Evolutionary conservation across 1,139 yeast species (phyloP), one percentile per base, ranked within the genome.

Genomic region (Sugiyamaella castrensis): DNA sequence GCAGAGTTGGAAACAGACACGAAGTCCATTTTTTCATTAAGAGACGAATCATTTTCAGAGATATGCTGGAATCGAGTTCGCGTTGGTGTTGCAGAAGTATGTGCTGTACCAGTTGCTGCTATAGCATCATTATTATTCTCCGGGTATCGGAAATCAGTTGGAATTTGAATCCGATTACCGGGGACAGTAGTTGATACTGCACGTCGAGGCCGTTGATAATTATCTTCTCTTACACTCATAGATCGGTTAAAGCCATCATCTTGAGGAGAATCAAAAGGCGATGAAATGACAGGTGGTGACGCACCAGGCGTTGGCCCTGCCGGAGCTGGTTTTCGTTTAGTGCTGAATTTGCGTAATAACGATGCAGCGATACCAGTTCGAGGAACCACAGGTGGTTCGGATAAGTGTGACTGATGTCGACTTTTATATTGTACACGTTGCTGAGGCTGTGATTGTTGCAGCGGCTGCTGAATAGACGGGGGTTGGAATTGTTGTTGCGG

Each of bases 341-440:
- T 59, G 37, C 60, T 53, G 46, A 63, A 60, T 39, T 62, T 53
- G 11, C 67, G 57, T 28, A 63, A 47, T 34, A 63, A 39, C 12
- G 59, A 57, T 10, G 63, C 50, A 10, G 67, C 65, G 43, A 63
- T 32, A 29, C 52, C 58, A 4, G 54, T 31, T 48, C 38, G 47
- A 15, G 36, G 51, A 40, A 35, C 43, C 12, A 40, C 53, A 6
- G 50, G 48, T 7, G 59, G 61, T 47, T 57, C 60, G 30, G 59
- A 55, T 10, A 44, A 50, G 46, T 56, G 58, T 9, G 56, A 48
- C 39, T 56, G 57, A 39, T 57, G 59, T 16, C 46, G 48, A 8
- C 43, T 40, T 27, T 39, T 38, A 33, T 38, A 43, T 6, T 46
- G 37, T 12, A 41, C 37, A 5, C 42, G 39, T 12, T 12, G 31